These are phyloP conservation scores for Globisporangium cystogenes DNA, from an alignment of 352 stramenopile genomes.

Conservation along the genomic window DNA sequence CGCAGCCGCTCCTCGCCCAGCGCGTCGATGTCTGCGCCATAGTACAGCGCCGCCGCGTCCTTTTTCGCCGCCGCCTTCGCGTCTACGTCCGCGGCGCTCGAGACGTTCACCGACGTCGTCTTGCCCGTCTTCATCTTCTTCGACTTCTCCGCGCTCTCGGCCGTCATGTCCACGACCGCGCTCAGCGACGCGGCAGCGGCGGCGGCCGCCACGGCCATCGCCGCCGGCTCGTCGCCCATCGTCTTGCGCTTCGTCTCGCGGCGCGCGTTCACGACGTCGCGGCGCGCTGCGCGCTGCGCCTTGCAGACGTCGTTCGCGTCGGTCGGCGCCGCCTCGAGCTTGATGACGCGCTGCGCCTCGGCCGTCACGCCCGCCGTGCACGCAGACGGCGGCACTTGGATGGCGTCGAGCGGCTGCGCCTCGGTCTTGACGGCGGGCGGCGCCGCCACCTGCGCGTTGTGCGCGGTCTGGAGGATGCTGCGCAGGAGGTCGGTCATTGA, in stretches of 20 bases:
- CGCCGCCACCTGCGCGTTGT: constrained; percentile 20
- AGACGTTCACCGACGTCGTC: constrained; percentile 29
- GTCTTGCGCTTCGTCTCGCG: constrained; percentile 74
- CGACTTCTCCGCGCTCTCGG: constrained; percentile 22
- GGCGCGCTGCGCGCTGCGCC: constrained; percentile 55
- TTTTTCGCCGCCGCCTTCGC: constrained; percentile 8
- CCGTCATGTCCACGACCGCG: constrained; percentile 2
- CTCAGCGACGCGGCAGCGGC: constrained; percentile 3
- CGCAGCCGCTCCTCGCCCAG: constrained; percentile 74
- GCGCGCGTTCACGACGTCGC: constrained; percentile 60
- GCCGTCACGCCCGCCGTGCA: constrained; percentile 9
- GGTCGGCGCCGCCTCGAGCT: constrained; percentile 29
- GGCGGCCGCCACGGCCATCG: background rate
- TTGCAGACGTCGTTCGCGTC: constrained; percentile 28
- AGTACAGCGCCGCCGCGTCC: constrained; percentile 15
- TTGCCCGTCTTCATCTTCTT: constrained; percentile 82
- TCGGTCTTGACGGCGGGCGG: constrained; percentile 24
- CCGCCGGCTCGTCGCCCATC: constrained; percentile 8
- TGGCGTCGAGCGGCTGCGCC: constrained; percentile 48
- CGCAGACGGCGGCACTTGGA: constrained; percentile 36
- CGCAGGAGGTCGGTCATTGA: constrained; percentile 80
- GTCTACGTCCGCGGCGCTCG: constrained; percentile 4
- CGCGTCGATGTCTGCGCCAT: constrained; percentile 47
- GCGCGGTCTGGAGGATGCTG: constrained; percentile 53
- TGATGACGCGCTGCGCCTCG: constrained; percentile 27